Percentiles rank a stretch among this genome's conserved stretches.
phyloP scores from a whole-genome alignment of 148 eudicot species.

The Rhododendron henanense region DNA sequence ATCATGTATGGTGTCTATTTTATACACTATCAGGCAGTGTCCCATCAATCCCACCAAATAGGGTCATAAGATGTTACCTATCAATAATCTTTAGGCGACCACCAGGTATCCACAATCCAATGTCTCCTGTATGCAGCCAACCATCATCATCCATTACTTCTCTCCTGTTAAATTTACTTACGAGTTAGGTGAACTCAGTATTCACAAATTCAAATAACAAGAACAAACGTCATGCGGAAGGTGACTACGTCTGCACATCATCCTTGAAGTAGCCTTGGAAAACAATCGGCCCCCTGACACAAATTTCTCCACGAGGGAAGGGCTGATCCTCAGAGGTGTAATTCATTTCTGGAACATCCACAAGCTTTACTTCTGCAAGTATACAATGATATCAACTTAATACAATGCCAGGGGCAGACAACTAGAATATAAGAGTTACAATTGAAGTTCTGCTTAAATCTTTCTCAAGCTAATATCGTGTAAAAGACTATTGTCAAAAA shows the following conservation, averaged over 20 bases:
- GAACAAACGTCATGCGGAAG: background rate
- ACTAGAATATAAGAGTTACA: background rate
- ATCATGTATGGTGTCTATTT: background rate
- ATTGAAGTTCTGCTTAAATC: background rate
- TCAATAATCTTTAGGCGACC: conserved; percentile 94
- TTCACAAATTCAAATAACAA: background rate
- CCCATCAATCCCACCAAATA: background rate
- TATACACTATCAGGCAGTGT: background rate
- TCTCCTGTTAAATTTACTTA: conserved; percentile 44
- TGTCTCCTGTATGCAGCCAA: conserved; percentile 98
- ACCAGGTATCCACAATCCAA: conserved; percentile 80
- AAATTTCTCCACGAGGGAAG: conserved; percentile 91
- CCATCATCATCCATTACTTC: conserved; percentile 88
- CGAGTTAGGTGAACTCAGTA: background rate
- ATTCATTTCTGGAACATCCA: conserved; percentile 96
- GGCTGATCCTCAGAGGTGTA: conserved; percentile 91
- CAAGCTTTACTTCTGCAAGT: conserved; percentile 80
- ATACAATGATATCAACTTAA: background rate
- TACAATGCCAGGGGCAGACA: background rate
- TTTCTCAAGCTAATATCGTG: background rate
- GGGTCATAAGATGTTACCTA: conserved; percentile 32
- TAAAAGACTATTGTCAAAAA: background rate
- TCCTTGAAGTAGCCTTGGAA: conserved; percentile 91
- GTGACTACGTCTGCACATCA: conserved; percentile 74
- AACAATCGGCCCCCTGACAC: conserved; percentile 83